phyloP scores from a whole-genome alignment of 2,329 filamentous ascomycete species.

The Fusarium sp. region DNA sequence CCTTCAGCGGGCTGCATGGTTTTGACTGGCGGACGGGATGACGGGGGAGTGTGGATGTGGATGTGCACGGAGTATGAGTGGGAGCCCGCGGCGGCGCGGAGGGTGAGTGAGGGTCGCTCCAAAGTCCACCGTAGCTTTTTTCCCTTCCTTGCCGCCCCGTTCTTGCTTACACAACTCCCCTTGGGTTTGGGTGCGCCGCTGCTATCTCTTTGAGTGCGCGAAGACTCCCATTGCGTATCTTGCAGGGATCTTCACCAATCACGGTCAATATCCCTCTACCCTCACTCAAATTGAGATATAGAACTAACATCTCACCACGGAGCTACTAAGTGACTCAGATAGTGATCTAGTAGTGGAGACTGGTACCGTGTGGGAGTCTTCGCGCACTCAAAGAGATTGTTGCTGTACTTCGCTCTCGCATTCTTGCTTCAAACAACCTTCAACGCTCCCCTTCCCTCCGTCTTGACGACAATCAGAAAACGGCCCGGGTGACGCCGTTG shows the following conservation, averaged over 20 bases:
- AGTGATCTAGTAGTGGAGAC: too few relatives aligned
- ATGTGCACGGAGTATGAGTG: not conserved
- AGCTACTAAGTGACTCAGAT: too few relatives aligned
- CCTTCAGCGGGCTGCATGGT: constrained; percentile 16
- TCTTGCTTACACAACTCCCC: constrained; percentile 48
- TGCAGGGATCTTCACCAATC: too few relatives aligned
- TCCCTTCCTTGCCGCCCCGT: constrained; percentile 41
- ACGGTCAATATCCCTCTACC: too few relatives aligned
- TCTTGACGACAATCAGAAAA: constrained; percentile 35
- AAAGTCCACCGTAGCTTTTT: constrained; percentile 48
- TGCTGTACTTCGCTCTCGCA: constrained; percentile 27
- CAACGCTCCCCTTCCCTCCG: constrained; percentile 35
- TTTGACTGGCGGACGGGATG: constrained; percentile 37
- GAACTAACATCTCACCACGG: too few relatives aligned
- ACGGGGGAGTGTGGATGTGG: constrained; percentile 6
- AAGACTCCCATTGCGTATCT: too few relatives aligned
- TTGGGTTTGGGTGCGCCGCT: not conserved
- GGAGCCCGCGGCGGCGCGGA: not conserved
- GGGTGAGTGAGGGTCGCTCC: constrained; percentile 13
- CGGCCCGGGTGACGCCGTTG: constrained; percentile 38
- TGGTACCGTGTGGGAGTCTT: too few relatives aligned
- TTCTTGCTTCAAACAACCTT: constrained; percentile 38
- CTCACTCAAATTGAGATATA: too few relatives aligned
- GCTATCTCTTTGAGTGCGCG: too few relatives aligned
- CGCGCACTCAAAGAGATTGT: too few relatives aligned